Evolutionary conservation across 148 eudicot species (phyloP).

Genomic region (Rhododendron henanense): DNA sequence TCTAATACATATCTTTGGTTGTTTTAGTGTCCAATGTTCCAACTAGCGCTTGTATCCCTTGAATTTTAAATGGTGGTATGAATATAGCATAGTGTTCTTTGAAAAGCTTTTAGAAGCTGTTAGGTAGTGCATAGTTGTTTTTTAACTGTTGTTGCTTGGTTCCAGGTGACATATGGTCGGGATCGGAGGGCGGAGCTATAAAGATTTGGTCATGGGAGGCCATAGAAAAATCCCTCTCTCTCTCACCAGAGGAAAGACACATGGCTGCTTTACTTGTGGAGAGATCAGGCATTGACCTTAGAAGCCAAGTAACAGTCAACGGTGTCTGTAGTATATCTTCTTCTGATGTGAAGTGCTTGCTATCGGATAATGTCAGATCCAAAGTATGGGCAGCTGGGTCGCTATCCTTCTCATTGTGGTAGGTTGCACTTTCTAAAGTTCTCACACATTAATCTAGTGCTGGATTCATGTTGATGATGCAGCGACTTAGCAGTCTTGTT

Average conservation of each 20-base stretch:
- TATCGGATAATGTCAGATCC: constrained; percentile 60
- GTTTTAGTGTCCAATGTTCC: neutral
- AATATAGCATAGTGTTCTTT: neutral
- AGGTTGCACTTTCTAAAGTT: constrained; percentile 21
- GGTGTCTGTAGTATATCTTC: constrained; percentile 90
- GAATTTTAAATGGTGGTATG: neutral
- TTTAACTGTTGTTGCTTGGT: neutral
- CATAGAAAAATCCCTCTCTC: constrained; percentile 75
- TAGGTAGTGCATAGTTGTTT: neutral
- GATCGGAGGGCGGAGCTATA: constrained; percentile 77
- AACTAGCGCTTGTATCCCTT: neutral
- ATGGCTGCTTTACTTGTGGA: constrained; percentile 92
- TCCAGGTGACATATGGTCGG: constrained; percentile 91
- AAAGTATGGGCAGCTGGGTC: constrained; percentile 88
- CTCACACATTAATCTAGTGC: neutral
- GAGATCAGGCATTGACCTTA: constrained; percentile 66
- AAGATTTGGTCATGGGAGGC: constrained; percentile 94
- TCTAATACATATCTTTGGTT: neutral
- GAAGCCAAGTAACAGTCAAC: constrained; percentile 86
- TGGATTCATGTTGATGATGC: constrained; percentile 5
- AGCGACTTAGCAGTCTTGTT: neutral
- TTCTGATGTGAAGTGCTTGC: constrained; percentile 73
- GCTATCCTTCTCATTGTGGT: constrained; percentile 87
- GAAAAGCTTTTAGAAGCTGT: neutral
- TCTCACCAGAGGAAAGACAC: constrained; percentile 82